Base-by-base conservation (phyloP, 805 yeast species). In the Candida wancherniae region DNA sequence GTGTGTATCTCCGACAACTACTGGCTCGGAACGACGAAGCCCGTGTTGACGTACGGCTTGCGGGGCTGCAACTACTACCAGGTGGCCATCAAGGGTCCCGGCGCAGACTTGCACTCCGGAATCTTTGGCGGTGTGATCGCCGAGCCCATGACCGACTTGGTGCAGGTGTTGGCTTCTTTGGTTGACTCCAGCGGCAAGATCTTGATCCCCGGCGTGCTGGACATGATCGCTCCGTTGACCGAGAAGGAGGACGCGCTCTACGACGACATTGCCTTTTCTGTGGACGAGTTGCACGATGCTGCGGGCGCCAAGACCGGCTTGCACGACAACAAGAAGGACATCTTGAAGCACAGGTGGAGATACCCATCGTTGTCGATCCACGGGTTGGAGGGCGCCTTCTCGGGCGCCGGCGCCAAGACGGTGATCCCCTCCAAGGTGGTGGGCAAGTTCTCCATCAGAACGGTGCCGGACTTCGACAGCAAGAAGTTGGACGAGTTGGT, bases 261-360 rank as follows among this genome's bases (percentile, higher is more conserved):
- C 57, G 90, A 90, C 37, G 72, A 72, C 33, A 88, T 92, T 57
- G 95, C 87, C 53, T 92, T 82, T 55, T 77, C 80, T 28, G 73
- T 88, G 32, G 78, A 73, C 22, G 97, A 88, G 47, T 75, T 92
- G 57, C 84, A 88, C 55, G 77, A 75, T 13, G 95, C 97, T 28
- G 70, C 90, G 12, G 97, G 97, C 30, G 80, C 96, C 6, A 57
- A 85, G 42, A 87, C 96, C 26, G 77, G 87, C 21, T 69, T 88
- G 38, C 80, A 80, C 65, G 70, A 76, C 42, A 71, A 73, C 57
- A 84, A 86, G 63, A 79, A 86, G 64, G 81, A 80, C 37, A 87
- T 94, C 37, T 73, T 92, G 51, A 90, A 87, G 83, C 97, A 88
- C 62, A 80, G 98, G 74, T 92, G 99, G 99, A 82, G 99, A 72